Conservation (phyloP, 768 basidiomycete species). For the Lactifluus pinguis region DNA sequence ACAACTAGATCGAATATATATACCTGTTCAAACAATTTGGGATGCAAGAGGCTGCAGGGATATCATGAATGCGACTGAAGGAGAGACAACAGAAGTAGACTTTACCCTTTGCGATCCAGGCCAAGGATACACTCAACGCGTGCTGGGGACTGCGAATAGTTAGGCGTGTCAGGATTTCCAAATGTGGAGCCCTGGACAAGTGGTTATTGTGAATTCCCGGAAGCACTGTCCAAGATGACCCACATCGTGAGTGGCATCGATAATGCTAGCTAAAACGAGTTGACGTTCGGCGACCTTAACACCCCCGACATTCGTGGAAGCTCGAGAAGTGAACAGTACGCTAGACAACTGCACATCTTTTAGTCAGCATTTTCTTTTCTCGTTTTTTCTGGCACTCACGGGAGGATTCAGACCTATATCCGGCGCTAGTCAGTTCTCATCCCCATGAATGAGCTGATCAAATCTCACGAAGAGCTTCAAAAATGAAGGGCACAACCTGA, state of each 20-base stretch:
- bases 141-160: not conserved
- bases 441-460: not conserved
- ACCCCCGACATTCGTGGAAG: constrained; percentile 6
- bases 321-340: constrained; percentile 2
- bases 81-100: not conserved
- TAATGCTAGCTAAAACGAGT: constrained; percentile 16
- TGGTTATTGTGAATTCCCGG: not conserved
- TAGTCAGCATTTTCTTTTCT: not conserved
- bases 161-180: not conserved
- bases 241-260: constrained; percentile 19
- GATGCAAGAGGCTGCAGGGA: constrained; percentile 8
- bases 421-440: constrained; percentile 2
- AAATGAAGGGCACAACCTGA: constrained; percentile 11
- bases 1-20: not conserved
- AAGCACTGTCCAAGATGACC: not conserved
- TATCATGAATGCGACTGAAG: not conserved
- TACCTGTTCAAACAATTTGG: constrained; percentile 12
- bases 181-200: not conserved
- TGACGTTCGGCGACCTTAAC: constrained; percentile 13
- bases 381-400: constrained; percentile 2
- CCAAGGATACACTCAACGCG: constrained; percentile 8
- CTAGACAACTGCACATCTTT: constrained; percentile 8
- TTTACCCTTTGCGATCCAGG: constrained; percentile 14
- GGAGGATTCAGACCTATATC: constrained; percentile 16
- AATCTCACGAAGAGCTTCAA: constrained; percentile 18